phyloP scores from a whole-genome alignment of 768 basidiomycete genomes.

The Mycena alexandri region DNA sequence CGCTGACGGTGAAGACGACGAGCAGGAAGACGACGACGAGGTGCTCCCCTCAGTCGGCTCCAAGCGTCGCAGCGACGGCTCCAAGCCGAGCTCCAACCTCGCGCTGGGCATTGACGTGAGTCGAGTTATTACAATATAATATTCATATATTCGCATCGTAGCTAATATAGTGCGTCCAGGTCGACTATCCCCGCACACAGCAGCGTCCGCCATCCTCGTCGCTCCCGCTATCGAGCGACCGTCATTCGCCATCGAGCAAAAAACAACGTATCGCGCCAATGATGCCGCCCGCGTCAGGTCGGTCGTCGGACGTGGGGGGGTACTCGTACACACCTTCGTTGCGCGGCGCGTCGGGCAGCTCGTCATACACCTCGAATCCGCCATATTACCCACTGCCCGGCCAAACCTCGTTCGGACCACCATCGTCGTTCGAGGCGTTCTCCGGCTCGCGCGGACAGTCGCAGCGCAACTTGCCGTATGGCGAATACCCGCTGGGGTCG shows the following conservation, averaged over 20 bases:
- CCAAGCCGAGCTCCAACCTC: slow-evolving; percentile 22
- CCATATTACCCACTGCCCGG: slow-evolving; percentile 23
- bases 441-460: slow-evolving; percentile 17
- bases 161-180: neutral
- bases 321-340: slow-evolving; percentile 36
- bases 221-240: slow-evolving; percentile 35
- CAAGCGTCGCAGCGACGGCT: slow-evolving; percentile 30
- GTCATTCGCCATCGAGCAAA: slow-evolving; percentile 35
- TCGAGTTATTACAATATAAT: neutral
- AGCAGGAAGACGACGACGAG: slow-evolving; percentile 47
- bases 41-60: slow-evolving; percentile 26
- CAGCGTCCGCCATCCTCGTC: slow-evolving; percentile 27
- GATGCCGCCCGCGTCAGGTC: slow-evolving; percentile 20
- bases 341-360: slow-evolving; percentile 30
- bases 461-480: slow-evolving; percentile 16
- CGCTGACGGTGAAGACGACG: slow-evolving; percentile 45
- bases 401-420: slow-evolving; percentile 21
- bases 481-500: slow-evolving; percentile 22
- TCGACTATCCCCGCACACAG: slow-evolving; percentile 27
- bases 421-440: slow-evolving; percentile 30
- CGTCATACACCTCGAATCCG: slow-evolving; percentile 24
- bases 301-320: slow-evolving; percentile 13
- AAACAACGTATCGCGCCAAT: slow-evolving; percentile 37
- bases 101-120: slow-evolving; percentile 34
- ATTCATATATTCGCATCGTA: slow-evolving; percentile 11